Percentiles rank a stretch among this genome's conserved stretches.
Evolutionary conservation across 768 basidiomycete genomes (phyloP).

Genomic region (Psilocybe sp.): DNA sequence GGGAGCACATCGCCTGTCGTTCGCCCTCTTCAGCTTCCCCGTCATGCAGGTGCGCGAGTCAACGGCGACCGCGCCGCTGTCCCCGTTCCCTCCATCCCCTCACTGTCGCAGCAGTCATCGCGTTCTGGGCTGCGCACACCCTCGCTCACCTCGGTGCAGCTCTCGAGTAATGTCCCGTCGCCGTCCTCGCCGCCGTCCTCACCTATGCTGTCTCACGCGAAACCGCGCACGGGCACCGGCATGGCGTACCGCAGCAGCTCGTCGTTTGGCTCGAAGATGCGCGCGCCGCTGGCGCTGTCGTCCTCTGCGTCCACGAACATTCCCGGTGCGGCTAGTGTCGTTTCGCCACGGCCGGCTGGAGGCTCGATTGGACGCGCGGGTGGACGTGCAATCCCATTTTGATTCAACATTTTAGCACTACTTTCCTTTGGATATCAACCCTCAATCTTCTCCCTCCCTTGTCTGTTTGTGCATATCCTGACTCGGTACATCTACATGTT

Average conservation of each 20-base stretch:
- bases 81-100: constrained; percentile 23
- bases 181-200: constrained; percentile 5
- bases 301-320: constrained; percentile 5
- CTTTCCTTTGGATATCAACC: too few species aligned
- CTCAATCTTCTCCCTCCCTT: too few species aligned
- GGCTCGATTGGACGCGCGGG: not conserved
- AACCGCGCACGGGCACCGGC: constrained; percentile 65
- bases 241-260: constrained; percentile 57
- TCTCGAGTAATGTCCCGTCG: not conserved
- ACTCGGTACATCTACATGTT: too few species aligned
- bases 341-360: not conserved
- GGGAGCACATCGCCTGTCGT: constrained; percentile 19
- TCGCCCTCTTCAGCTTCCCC: constrained; percentile 30
- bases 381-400: not conserved
- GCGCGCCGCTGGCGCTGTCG: constrained; percentile 16
- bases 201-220: constrained; percentile 28
- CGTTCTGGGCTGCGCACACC: not conserved
- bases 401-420: too few species aligned
- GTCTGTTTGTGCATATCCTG: too few species aligned
- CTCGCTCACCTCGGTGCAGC: constrained; percentile 6
- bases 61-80: constrained; percentile 32
- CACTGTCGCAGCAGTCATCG: constrained; percentile 14
- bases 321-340: too few species aligned
- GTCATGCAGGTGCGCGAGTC: constrained; percentile 14
- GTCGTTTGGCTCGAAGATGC: constrained; percentile 11